Base-by-base conservation (phyloP, 352 stramenopile genomes). In the Elongisporangium anandrum region DNA sequence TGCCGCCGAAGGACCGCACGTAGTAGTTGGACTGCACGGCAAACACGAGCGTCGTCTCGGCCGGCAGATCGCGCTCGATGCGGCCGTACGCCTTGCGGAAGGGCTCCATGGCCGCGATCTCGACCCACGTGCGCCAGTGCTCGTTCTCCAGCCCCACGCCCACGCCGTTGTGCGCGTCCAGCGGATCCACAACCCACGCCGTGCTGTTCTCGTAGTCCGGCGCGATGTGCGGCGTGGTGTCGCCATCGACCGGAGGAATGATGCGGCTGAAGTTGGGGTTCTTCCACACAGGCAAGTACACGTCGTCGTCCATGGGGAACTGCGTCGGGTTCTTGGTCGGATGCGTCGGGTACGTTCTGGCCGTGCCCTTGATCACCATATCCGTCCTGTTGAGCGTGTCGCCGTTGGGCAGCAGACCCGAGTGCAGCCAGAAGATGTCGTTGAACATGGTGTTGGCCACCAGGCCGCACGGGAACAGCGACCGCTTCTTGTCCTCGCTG, bases 361-460 rank as follows among this genome's bases (percentile, higher is more conserved):
- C 78, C 0, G 76, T 71, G 17, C 79, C 72, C 22, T 67, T 77
- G 10, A 70, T 71, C 26, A 73, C 65, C 21, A 92, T 56, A 50
- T 88, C 66, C 0, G 54, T 70, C 0, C 20, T 65, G 0, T 58
- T 57, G n/a, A 92, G 72, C 20, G 52, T 66, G 48, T 77, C 59
- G 12, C 82, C 76, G 0, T 63, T 68, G 13, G 79, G 79, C 39
- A 92, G 53, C 5, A 61, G 17, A 7, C 77, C 82, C 15, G 81
- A 64, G 48, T 92, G 82, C 55, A 92, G 72, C 80, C 82, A 92
- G 62, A 90, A 89, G 55, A 92, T 92, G 68, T 92, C 82, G 63
- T 90, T 92, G 56, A 92, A 92, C 77, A 92, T 81, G 50, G 78
- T 90, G 68, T 87, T 92, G 0, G 80, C 78, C 17, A 90, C 80